Evolutionary conservation across 73 alveolate species (phyloP).

Genomic region (Tetrahymena borealis): DNA sequence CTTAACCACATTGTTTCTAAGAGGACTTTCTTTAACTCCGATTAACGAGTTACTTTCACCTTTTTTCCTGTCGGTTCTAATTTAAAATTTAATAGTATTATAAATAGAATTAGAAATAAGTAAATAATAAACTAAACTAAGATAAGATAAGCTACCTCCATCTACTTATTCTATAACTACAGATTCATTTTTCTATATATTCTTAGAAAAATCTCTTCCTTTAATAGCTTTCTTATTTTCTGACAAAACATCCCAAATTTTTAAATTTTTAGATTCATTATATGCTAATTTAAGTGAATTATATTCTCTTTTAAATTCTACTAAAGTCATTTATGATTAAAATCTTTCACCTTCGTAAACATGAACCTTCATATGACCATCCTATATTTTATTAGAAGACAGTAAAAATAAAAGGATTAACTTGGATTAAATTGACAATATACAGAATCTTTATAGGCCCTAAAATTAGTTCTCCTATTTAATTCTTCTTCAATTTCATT

Average conservation of each 20-base stretch:
- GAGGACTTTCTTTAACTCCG: conserved; percentile 31
- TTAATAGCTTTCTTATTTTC: conserved; percentile 28
- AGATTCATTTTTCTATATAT: neutral
- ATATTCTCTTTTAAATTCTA: conserved; percentile 39
- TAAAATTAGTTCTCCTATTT: conserved; percentile 13
- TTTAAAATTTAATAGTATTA: neutral
- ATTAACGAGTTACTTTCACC: conserved; percentile 8
- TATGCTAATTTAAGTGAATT: conserved; percentile 15
- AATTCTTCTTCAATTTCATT: conserved; percentile 27
- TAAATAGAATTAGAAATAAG: neutral
- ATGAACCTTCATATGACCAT: conserved; percentile 31
- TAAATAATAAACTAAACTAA: too few relatives aligned
- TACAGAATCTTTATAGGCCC: conserved; percentile 35
- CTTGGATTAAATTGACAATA: neutral
- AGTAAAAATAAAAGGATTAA: neutral
- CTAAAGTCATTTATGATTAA: conserved; percentile 20
- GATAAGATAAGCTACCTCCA: too few relatives aligned
- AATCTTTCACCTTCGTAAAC: conserved; percentile 35
- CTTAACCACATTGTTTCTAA: conserved; percentile 42
- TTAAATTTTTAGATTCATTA: conserved; percentile 18
- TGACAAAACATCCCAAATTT: conserved; percentile 31
- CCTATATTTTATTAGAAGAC: neutral
- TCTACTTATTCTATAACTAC: neutral
- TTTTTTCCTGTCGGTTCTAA: neutral
- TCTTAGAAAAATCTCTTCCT: conserved; percentile 9